Base-by-base conservation (phyloP, 1,284 basidiomycete species). In the Ustilago nuda region DNA sequence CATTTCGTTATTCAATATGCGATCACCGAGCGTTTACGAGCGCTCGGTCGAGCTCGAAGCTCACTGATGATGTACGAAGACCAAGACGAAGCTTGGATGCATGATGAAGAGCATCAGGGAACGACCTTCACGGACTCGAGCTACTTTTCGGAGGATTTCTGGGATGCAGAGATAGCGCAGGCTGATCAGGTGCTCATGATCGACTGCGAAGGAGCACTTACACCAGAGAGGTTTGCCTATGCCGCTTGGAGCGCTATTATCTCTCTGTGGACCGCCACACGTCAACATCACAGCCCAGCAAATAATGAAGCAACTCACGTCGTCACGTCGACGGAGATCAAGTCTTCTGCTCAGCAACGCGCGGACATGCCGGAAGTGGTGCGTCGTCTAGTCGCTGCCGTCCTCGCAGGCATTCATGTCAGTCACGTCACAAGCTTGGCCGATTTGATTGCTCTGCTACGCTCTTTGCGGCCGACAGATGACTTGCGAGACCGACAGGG, bases 141-240 rank as follows among this genome's bases (percentile, higher is more conserved):
- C 32, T 71, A 52, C 48, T 76, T 76, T 46, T 45, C 66, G 30
- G 69, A 76, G 8, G 74, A 76, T 2, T 76, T 66, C 51, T 76
- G 74, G 74, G 74, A 76, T 41, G 74, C 74, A 19, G 74, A 76
- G 45, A 39, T 72, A 11, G 61, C 68, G 0, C 57, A 37, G 9
- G 65, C 74, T 19, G 69, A 76, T 55, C 74, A 76, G 43, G 56
- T 76, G 23, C 23, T 76, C 41, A 39, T 72, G 30, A 37, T 76
- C 35, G 74, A 76, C 59, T 72, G 69, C 56, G 74, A 76, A 63
- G 74, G 74, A n/a, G 69, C 69, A n/a, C 12, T 76, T 9, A 41
- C 55, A 5, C 50, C 74, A 2, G 74, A 76, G 48, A 50, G 41
- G 23, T 32, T 76, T 7, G 56, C 61, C 3, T 69, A 76, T 33